Evolutionary conservation across 1,139 yeast genomes (phyloP), one percentile per base, ranked within the genome.

Genomic region (Williopsis jadinii): DNA sequence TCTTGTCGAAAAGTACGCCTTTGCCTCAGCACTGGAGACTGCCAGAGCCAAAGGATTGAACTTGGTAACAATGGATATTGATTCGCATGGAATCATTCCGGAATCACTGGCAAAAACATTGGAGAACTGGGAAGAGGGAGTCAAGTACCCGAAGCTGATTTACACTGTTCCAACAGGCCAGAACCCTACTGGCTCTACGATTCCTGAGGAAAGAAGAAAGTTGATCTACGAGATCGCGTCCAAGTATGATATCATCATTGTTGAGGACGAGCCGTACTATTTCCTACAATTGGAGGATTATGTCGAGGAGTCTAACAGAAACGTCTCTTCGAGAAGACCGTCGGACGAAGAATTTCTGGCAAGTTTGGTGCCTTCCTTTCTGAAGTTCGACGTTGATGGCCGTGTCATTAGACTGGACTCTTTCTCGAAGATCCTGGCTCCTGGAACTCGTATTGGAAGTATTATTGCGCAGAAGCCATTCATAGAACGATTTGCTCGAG

Each of bases 181-280:
- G 68, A 88, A 88, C 71, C 97, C 97, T 44, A 87, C 96, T 30
- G 97, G 97, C 32, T 81, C 92, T 11, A 81, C 84, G 36, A 67
- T 88, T 53, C 69, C 81, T 41, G 64, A 58, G 13, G 88, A 81
- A 55, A 78, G 97, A 66, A 84, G 95, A 65, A 62, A 68, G 50
- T 74, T 68, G 38, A 73, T 88, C 48, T 87, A 87, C 64, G 68
- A 74, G 45, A 61, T 87, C 50, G 85, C 92, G 26, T 78, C 77
- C 55, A 78, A 84, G 64, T 80, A 85, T 61, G 95, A 87, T 63
- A 70, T 88, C 56, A 57, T 88, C 40, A 78, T 88, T 51, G 66
- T 87, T 40, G 97, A 88, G 67, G 97, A 88, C 61, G 97, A 88
- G 64, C 97, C 97, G 32, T 88, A 88, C 75, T 88, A 84, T 70